Conservation (phyloP, 2,329 filamentous ascomycete species). For the Aquanectria penicillioides region DNA sequence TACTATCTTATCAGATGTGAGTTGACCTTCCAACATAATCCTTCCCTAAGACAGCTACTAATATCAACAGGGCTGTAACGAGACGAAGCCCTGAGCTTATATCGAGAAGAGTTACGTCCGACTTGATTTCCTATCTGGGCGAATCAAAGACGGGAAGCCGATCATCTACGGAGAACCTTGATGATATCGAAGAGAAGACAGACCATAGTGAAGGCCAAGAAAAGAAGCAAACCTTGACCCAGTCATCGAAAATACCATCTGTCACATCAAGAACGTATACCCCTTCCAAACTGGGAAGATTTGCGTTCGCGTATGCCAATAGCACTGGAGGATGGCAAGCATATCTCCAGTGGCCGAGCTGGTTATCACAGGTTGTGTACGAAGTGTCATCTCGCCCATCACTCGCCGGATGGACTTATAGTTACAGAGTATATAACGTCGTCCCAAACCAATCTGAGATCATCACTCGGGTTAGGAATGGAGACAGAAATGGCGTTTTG, state of each 20-base stretch:
- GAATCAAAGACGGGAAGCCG: background rate
- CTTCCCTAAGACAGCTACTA: background rate
- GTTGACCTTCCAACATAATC: background rate
- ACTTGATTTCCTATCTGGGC: constrained; percentile 14
- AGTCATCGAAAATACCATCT: background rate
- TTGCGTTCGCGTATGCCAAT: constrained; percentile 14
- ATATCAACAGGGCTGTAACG: constrained; percentile 26
- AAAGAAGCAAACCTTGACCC: background rate
- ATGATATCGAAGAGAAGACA: background rate
- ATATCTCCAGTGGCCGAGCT: constrained; percentile 35
- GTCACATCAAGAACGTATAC: constrained; percentile 11
- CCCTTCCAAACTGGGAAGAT: constrained; percentile 24
- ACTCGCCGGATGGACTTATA: constrained; percentile 32
- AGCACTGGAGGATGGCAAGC: constrained; percentile 34
- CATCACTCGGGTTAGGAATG: constrained; percentile 8
- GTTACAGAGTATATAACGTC: constrained; percentile 36
- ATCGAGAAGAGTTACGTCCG: constrained; percentile 10
- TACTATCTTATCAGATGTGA: constrained; percentile 33
- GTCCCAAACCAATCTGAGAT: constrained; percentile 27
- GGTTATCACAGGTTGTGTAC: constrained; percentile 31
- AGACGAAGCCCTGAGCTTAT: constrained; percentile 31
- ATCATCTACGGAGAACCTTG: background rate
- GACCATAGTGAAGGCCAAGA: background rate
- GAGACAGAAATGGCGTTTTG: constrained; percentile 31
- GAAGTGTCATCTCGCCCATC: constrained; percentile 29